Conservation (phyloP, 306 rosid genomes). For the Cicer pinnatifidum region DNA sequence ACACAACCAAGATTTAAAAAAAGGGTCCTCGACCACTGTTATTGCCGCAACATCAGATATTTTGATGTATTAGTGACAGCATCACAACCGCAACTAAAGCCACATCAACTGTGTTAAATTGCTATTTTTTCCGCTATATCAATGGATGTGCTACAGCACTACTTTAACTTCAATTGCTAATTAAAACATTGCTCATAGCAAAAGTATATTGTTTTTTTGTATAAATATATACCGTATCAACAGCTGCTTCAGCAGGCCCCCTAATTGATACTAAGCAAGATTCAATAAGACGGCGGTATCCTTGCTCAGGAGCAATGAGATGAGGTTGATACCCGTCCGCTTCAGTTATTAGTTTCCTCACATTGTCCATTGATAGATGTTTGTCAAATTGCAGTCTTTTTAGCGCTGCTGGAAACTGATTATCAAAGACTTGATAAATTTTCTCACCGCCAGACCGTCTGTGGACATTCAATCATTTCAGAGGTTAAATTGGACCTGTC, state of each 20-base stretch:
- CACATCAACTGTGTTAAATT: too few species aligned
- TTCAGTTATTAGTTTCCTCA: slow-evolving; percentile 88
- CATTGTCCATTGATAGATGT: slow-evolving; percentile 87
- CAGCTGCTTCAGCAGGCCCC: slow-evolving; percentile 98
- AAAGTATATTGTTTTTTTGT: neutral
- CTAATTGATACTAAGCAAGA: slow-evolving; percentile 79
- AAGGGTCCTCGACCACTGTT: too few species aligned
- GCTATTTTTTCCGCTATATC: too few species aligned
- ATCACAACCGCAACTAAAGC: too few species aligned
- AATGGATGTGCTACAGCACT: too few species aligned
- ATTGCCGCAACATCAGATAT: too few species aligned
- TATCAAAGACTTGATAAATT: slow-evolving; percentile 87
- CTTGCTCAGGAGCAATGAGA: slow-evolving; percentile 98
- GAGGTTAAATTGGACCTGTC: slow-evolving; percentile 37
- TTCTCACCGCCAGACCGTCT: slow-evolving; percentile 95
- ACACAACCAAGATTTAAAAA: too few species aligned
- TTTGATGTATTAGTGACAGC: too few species aligned
- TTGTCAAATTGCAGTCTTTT: slow-evolving; percentile 96
- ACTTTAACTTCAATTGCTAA: too few species aligned
- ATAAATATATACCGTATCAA: slow-evolving; percentile 74
- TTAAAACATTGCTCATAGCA: too few species aligned
- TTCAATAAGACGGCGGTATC: slow-evolving; percentile 96
- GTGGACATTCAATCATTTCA: slow-evolving; percentile 45
- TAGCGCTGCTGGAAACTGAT: slow-evolving; percentile 95
- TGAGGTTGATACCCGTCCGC: slow-evolving; percentile 99